A percentile compares a stretch with the other conserved stretches of the same genome.
phyloP scores from a whole-genome alignment of 805 yeast species.

The Ogataea siamensis region DNA sequence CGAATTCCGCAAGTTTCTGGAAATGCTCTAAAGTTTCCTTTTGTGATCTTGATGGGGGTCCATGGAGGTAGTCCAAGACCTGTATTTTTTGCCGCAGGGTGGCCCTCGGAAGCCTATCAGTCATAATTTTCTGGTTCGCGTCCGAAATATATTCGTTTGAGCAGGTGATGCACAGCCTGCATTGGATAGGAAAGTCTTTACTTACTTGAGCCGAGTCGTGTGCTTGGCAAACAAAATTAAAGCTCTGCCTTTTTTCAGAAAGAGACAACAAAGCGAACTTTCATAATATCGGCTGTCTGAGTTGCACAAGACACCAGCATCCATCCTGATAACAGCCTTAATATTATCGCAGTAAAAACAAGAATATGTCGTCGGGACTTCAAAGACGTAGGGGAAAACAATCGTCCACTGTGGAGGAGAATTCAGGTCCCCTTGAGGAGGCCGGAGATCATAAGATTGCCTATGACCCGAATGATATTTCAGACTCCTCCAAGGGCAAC shows the following conservation, averaged over 20 bases:
- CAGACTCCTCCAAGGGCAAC: constrained; percentile 36
- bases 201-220: constrained; percentile 5
- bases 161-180: background rate
- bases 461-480: constrained; percentile 72
- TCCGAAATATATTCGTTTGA: background rate
- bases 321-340: background rate
- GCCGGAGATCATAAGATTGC: constrained; percentile 58
- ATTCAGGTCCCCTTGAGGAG: constrained; percentile 16
- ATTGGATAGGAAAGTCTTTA: background rate
- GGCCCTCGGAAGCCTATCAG: constrained; percentile 30
- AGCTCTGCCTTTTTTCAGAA: constrained; percentile 5
- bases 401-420: constrained; percentile 23
- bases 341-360: background rate
- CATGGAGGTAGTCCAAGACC: constrained; percentile 33
- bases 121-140: too few relatives aligned
- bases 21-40: constrained; percentile 29
- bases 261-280: constrained; percentile 12
- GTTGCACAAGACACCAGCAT: background rate
- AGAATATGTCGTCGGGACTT: constrained; percentile 48
- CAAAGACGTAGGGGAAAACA: constrained; percentile 65
- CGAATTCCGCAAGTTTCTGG: constrained; percentile 21
- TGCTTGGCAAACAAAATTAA: constrained; percentile 1
- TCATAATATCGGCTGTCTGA: background rate
- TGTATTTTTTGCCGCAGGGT: constrained; percentile 32
- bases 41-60: constrained; percentile 33